Percentiles rank a stretch among this genome's conserved stretches.
Conservation (phyloP, 176 grass and related monocot species). For the Pontederia crassipes region DNA sequence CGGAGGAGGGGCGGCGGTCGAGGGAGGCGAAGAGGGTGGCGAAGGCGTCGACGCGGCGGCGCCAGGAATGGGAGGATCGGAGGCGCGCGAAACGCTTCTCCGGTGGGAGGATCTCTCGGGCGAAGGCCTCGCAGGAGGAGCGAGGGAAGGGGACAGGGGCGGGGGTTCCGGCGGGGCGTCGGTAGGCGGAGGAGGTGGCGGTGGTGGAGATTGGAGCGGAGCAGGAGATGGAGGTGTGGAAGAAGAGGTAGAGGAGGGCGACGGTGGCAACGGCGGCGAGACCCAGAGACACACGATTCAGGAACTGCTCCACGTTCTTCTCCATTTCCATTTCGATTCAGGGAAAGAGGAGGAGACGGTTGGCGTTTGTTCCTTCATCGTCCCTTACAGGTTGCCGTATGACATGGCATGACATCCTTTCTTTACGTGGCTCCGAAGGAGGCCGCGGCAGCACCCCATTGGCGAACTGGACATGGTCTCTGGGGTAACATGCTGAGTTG, state of each 20-base stretch:
- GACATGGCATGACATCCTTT: too few relatives aligned
- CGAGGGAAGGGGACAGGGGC: conserved; percentile 32
- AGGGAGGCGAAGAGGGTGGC: conserved; percentile 13
- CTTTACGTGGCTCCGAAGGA: too few relatives aligned
- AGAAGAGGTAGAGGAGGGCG: conserved; percentile 48
- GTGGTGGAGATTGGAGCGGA: conserved; percentile 21
- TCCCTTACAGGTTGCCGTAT: too few relatives aligned
- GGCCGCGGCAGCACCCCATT: too few relatives aligned
- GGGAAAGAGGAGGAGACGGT: too few relatives aligned
- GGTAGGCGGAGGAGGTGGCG: not conserved
- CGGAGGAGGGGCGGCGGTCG: too few relatives aligned
- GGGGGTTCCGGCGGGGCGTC: conserved; percentile 13
- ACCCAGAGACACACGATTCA: conserved; percentile 60
- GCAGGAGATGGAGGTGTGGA: conserved; percentile 24
- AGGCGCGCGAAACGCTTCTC: conserved; percentile 46
- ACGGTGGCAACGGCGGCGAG: conserved; percentile 54
- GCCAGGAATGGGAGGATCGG: conserved; percentile 39
- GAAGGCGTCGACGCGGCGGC: conserved; percentile 16
- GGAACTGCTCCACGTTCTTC: conserved; percentile 48
- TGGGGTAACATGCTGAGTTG: too few relatives aligned
- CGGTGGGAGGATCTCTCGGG: conserved; percentile 45
- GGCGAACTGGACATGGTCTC: too few relatives aligned
- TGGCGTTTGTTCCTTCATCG: too few relatives aligned
- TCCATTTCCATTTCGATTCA: conserved; percentile 30
- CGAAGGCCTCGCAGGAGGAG: conserved; percentile 59